Percentiles rank a stretch among this genome's conserved stretches.
Conservation (phyloP, 805 yeast genomes). For the Candida vaughaniae region DNA sequence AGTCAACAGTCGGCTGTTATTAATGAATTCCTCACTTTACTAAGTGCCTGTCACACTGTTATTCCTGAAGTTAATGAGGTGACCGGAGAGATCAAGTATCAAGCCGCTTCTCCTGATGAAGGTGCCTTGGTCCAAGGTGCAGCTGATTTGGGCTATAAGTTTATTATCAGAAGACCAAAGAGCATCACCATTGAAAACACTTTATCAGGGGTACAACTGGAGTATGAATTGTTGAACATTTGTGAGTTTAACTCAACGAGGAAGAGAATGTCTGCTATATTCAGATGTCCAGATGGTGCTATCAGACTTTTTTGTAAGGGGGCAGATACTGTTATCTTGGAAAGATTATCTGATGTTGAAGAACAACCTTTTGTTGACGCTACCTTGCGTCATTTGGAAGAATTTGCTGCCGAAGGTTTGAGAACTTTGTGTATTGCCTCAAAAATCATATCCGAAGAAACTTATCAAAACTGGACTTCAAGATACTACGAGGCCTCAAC, state of each 20-base stretch:
- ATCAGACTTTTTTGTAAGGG: conserved; percentile 92
- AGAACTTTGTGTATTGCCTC: conserved; percentile 92
- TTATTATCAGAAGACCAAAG: conserved; percentile 81
- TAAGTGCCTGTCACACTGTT: conserved; percentile 96
- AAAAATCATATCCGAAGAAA: conserved; percentile 74
- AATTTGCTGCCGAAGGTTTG: conserved; percentile 93
- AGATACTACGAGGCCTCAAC: conserved; percentile 79
- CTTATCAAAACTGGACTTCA: conserved; percentile 68
- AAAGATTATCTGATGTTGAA: conserved; percentile 63
- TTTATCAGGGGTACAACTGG: conserved; percentile 45
- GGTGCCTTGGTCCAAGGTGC: conserved; percentile 99
- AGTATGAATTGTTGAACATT: conserved; percentile 78
- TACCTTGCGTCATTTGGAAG: conserved; percentile 86
- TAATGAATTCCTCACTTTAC: conserved; percentile 74
- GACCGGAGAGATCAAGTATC: conserved; percentile 74
- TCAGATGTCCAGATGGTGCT: conserved; percentile 90
- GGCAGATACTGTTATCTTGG: conserved; percentile 94
- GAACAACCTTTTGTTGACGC: conserved; percentile 77
- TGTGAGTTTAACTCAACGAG: conserved; percentile 98
- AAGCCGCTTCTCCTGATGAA: conserved; percentile 99
- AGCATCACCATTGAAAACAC: conserved; percentile 63
- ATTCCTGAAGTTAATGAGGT: conserved; percentile 78
- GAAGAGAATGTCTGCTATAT: conserved; percentile 95
- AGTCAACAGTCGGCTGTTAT: conserved; percentile 47
- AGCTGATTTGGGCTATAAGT: conserved; percentile 80